These are phyloP conservation scores for Dissophora ornata DNA, from an alignment of 192 early-diverging fungal species.

Conservation along the genomic window DNA sequence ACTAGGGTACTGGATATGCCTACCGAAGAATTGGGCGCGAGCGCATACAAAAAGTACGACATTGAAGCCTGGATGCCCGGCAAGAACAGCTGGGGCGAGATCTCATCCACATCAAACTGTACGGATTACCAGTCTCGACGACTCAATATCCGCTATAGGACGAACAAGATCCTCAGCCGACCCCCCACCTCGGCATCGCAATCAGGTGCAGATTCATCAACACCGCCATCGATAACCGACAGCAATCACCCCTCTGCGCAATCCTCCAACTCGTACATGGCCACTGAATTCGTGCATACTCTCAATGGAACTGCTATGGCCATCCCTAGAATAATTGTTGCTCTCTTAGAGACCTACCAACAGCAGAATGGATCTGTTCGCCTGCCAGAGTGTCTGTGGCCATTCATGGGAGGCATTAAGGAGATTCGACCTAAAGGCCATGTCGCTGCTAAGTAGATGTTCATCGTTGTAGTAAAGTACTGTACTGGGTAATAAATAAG, in stretches of 20 bases:
- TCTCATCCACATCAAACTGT: slow-evolving; percentile 92
- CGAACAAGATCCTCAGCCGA: slow-evolving; percentile 33
- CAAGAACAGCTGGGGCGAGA: slow-evolving; percentile 82
- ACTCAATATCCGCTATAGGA: slow-evolving; percentile 77
- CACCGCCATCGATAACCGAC: neutral
- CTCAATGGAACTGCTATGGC: slow-evolving; percentile 95
- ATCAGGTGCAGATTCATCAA: neutral
- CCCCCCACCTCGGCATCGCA: neutral
- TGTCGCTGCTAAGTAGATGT: neutral
- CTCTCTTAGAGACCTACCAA: slow-evolving; percentile 89
- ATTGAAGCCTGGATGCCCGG: slow-evolving; percentile 99
- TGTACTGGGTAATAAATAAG: neutral
- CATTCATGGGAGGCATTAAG: slow-evolving; percentile 74
- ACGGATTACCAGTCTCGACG: slow-evolving; percentile 93
- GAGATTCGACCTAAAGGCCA: slow-evolving; percentile 35
- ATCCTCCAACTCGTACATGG: slow-evolving; percentile 23
- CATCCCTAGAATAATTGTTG: slow-evolving; percentile 88
- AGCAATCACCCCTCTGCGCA: slow-evolving; percentile 2
- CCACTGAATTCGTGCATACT: slow-evolving; percentile 84
- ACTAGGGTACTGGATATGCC: slow-evolving; percentile 89
- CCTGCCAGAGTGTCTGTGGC: slow-evolving; percentile 76
- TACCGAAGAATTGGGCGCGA: slow-evolving; percentile 90
- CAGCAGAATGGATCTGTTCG: slow-evolving; percentile 72
- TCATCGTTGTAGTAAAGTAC: no score
- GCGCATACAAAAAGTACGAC: slow-evolving; percentile 91